Conservation (phyloP, 2,329 filamentous ascomycete genomes). For the Aspergillus spinulosporus region DNA sequence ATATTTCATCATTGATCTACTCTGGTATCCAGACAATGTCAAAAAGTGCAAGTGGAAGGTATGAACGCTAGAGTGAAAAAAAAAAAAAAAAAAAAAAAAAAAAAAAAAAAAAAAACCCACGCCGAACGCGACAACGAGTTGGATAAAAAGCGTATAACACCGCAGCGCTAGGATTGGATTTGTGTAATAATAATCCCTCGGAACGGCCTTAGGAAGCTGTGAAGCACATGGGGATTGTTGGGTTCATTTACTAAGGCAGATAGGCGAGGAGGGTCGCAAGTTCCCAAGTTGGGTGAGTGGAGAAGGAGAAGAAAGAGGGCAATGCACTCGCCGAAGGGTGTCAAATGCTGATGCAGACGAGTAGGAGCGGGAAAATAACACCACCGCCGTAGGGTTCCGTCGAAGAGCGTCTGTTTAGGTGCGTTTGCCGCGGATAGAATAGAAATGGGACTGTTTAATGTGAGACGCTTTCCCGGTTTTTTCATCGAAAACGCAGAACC, state of each 20-base stretch:
- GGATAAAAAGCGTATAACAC: too few relatives aligned
- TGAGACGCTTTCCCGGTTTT: slow-evolving; percentile 72
- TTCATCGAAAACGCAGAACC: slow-evolving; percentile 79
- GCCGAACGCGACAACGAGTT: too few relatives aligned
- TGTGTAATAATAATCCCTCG: too few relatives aligned
- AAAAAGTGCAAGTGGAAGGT: background rate
- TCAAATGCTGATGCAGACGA: too few relatives aligned
- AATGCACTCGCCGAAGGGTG: too few relatives aligned
- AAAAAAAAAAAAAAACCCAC: too few relatives aligned
- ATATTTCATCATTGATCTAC: slow-evolving; percentile 1
- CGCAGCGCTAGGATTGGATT: too few relatives aligned
- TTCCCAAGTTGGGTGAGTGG: too few relatives aligned
- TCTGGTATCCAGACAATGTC: slow-evolving; percentile 1
- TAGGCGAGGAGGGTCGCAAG: too few relatives aligned
- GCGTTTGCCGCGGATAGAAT: slow-evolving; percentile 57
- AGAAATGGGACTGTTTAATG: slow-evolving; percentile 70
- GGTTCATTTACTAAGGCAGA: background rate
- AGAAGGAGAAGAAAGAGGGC: too few relatives aligned
- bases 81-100: background rate
- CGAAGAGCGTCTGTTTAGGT: too few relatives aligned
- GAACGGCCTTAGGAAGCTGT: too few relatives aligned
- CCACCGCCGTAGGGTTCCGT: background rate
- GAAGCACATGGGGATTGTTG: background rate
- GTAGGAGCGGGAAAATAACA: background rate
- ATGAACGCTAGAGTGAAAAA: background rate